Evolutionary conservation across 306 rosid species (phyloP), one percentile per base, ranked within the genome.

Genomic region (Prunus salicina): DNA sequence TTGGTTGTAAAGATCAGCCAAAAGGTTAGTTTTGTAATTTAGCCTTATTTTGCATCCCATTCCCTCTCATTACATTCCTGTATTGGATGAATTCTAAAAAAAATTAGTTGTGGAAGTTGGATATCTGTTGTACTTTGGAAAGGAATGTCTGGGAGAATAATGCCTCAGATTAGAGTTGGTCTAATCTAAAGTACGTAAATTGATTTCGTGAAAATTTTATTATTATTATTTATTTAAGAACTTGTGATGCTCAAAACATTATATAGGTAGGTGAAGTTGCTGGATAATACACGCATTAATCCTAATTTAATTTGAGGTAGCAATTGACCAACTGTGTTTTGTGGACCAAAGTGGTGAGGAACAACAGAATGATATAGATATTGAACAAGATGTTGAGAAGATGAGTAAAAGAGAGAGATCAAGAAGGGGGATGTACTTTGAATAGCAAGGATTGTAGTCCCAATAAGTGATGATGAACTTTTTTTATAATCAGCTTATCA

Each of bases 1-100:
- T 83, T 91, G 82, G 81, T 72, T 18, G 97, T 88, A 69, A 93
- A 86, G 84, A 85, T 93, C 80, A 79, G 82, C 87, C 86, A 83
- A 81, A 86, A 88, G 97, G 98, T 93, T 67, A 61, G 78, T 71
- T 68, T 72, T 67, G 60, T 25, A 9, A 47, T 19, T 61, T 19
- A 60, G 13, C 5, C 43, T 1, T 57, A 14, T 24, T 43, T 10
- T 58, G 22, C 27, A 60, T 32, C 58, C 57, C 19, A 3, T 24
- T 6, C 2, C 14, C 19, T 57, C 57, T 49, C 12, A 8, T n/a
- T 66, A 11, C 60, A 27, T 41, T 58, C 32, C 13, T 73, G 19
- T 60, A 16, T 43, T 58, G 5, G 56, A 14, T 61, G 69, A 45
- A 25, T 45, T 73, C n/a, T 61, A 0, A 45, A 58, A 34, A 11